Base-by-base conservation (phyloP, 495 filamentous ascomycete genomes). In the Aspergillus bridgeri region DNA sequence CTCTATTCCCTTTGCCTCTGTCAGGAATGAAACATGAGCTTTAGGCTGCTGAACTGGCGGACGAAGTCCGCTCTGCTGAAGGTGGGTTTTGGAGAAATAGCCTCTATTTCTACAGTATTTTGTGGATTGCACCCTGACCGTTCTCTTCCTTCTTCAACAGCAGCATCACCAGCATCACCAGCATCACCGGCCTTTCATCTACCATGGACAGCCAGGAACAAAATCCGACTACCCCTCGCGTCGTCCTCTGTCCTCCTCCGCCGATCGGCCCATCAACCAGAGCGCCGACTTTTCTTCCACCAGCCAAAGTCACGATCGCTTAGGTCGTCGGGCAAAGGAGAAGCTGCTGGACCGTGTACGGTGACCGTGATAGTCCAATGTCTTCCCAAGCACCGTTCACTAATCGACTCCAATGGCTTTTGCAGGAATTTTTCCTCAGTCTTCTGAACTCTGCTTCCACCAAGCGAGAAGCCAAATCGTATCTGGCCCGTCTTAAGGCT, bases 381-480 rank as follows among this genome's bases (percentile, higher is more conserved):
- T 22, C 17, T 4, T 2, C 46, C 57, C 38, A 38, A 15, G 6
- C 24, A 5, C 47, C n/a, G 3, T 9, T 24, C 38, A 11, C 56
- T 44, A 48, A 17, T 13, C 49, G 19, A 15, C 13, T 27, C 9
- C 50, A 53, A 58, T 51, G 27, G 15, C 20, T 50, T 46, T n/a
- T 23, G 27, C 17, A 94, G 90, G 89, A 93, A 71, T 86, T 94
- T 60, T 87, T 91, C 61, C 79, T 93, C 9, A 91, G 89, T 24
- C 79, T 96, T 6, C 77, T 97, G 20, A 87, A 83, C 62, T 90
- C 92, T 13, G 88, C 91, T 5, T 86, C 91, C 2, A 96, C 93
- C 1, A 93, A 90, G 70, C 86, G 92, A 53, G 92, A 97, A 72
- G 93, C 92, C 46, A 90, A 87, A 69, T 85, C 88, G 8, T 97